Base-by-base conservation (phyloP, 2,329 filamentous ascomycete genomes). In the Hirsutella thompsonii region DNA sequence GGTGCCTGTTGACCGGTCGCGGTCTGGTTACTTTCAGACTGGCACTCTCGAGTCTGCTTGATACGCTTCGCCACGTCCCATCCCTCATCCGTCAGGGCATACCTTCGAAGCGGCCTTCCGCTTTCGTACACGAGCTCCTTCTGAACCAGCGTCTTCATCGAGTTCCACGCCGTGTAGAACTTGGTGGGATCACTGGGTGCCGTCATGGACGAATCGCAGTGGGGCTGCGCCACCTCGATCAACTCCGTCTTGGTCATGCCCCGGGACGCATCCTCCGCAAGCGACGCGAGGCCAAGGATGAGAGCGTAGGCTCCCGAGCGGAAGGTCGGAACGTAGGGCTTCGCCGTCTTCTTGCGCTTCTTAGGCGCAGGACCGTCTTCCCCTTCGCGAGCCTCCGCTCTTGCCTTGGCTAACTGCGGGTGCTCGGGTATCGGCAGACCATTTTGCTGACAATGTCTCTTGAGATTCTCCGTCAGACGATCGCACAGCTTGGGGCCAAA, bases 151-250 rank as follows among this genome's bases (percentile, higher is more conserved):
- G 81, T 86, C 54, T 84, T 85, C 72, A 90, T 88, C 2, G 83
- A 87, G 52, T 75, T 82, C 84, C 84, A 92, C 0, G 85, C 85
- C 0, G 84, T 90, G 50, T 85, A 84, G 51, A 75, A 83, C 42
- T 79, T 82, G 10, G 70, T 79, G 0, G 81, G 67, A 41, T 85
- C 80, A 33, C 64, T 68, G 0, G 82, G 79, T 0, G 73, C 76
- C 0, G 73, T 81, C 51, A 87, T 88, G 0, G 83, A 88, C 2
- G 79, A 63, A 53, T 89, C 82, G 51, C 80, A 86, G 55, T 83
- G 68, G 6, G 74, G 74, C 51, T 90, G 81, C 1, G 83, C 82
- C 11, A 70, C 63, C 44, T 79, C 76, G 36, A 88, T 80, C 3
- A 88, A 60, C 42, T 83, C 72, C 6, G 68, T 55, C 55, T 88